Base-by-base conservation (phyloP, 495 filamentous ascomycete genomes). In the Parathielavia hyrcaniae region DNA sequence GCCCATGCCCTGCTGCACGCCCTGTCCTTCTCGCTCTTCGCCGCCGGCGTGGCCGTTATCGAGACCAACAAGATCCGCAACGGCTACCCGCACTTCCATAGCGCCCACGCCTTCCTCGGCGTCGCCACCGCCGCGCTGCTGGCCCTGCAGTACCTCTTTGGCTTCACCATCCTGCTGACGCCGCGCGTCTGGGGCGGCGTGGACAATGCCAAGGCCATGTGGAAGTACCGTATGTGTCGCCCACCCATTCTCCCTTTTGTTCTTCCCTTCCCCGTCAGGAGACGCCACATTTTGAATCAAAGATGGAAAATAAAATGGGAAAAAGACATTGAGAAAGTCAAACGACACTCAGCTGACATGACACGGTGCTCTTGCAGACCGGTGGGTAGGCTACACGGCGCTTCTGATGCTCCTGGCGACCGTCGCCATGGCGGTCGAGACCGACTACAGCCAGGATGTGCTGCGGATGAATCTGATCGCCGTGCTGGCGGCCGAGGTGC, bases 81-180 rank as follows among this genome's bases (percentile, higher is more conserved):
- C 66, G 69, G 73, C 35, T 73, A 75, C 41, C 63, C 71, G 2
- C 91, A 91, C 69, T 88, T 96, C 72, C 81, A 85, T 55, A 90
- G 86, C 5, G 70, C 79, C 1, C 92, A 97, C 71, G 88, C 83
- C 26, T 86, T 88, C 59, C 74, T 97, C 16, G 92, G 92, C 35
- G 74, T 90, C 10, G 73, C 82, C 55, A 91, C 89, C n/a, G 88
- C 88, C 64, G 79, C 84, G 49, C 48, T 86, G 35, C 74, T 97
- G 36, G 67, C 82, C 5, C 55, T 87, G 5, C 92, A 97, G 69
- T 86, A 87, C 30, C 38, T 83, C 1, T 79, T 93, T 57, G 92
- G 92, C 12, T 79, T 95, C 26, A 84, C 87, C 17, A 87, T 90
- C 68, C 95, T 83, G 74, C 89, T 81, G 53, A 63, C 81, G 5